Evolutionary conservation across 1,284 basidiomycete genomes (phyloP), one percentile per base, ranked within the genome.

Genomic region (Phlebopus sp.): DNA sequence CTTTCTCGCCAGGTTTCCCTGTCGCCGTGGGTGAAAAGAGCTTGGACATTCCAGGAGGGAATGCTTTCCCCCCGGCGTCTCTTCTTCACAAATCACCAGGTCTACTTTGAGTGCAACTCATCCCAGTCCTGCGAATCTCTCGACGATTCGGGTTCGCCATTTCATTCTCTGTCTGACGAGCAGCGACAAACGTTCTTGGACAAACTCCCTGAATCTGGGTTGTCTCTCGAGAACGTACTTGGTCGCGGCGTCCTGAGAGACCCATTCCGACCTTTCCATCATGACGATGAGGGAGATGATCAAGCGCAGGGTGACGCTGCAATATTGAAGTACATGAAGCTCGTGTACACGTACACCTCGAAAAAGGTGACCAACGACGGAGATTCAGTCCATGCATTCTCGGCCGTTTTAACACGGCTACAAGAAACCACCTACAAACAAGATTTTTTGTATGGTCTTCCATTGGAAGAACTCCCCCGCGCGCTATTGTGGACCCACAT

Each of bases 21-120:
- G 36, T 55, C 57, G 5, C 37, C 14, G 2, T 59, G 57, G 55
- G 32, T 0, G 0, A 34, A 31, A 0, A 48, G 57, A 38, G 48
- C 46, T 2, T 60, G 56, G 52, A 59, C 50, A 4, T 61, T 29
- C 38, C 50, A 54, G 27, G 58, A 57, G 15, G 49, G 57, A 9
- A 7, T 57, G 2, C 52, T 59, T 29, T 62, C 52, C 2, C 50
- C 50, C 0, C 51, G 55, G 11, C 41, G 46, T n/a, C 44, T 53
- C n/a, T 58, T 63, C 50, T 58, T 60, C 44, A 55, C 55, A 13
- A 38, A 52, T 6, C 50, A 58, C 17, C 48, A 61, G 17, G 48
- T 59, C 17, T 53, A 61, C 27, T 59, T 57, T 14, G 54, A 59
- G 30, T 59, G 50, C 27, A 48, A 56, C 18, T 30, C 48, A 5